Percentiles rank a stretch among this genome's conserved stretches.
These are phyloP conservation scores for Debaryomyces tyrocola DNA, from an alignment of 805 yeast species.

Conservation along the genomic window DNA sequence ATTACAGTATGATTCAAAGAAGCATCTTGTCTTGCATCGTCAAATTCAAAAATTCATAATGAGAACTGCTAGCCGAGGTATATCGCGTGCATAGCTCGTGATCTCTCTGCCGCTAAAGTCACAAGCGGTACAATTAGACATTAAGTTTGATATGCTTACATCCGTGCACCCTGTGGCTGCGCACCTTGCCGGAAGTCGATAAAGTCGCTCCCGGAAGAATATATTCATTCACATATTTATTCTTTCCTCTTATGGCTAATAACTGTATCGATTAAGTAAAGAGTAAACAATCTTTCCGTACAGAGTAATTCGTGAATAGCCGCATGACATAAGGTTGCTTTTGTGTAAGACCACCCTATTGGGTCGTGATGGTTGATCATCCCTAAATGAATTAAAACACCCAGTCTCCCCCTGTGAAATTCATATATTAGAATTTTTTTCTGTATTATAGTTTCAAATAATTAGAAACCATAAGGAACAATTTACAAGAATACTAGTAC, in stretches of 20 bases:
- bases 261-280: background rate
- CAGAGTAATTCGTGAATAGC: background rate
- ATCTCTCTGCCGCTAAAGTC: too few species aligned
- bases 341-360: background rate
- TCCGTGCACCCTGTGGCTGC: background rate
- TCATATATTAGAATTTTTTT: background rate
- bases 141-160: too few species aligned
- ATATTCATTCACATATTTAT: background rate
- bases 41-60: too few species aligned
- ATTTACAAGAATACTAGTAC: background rate
- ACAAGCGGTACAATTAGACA: too few species aligned
- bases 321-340: background rate
- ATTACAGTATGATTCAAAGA: too few species aligned
- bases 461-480: background rate
- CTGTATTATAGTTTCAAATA: background rate
- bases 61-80: too few species aligned
- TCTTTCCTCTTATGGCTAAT: background rate
- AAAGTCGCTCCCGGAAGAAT: background rate
- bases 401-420: background rate
- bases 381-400: background rate
- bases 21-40: too few species aligned
- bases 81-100: too few species aligned
- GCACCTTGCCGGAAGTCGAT: too few species aligned
- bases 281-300: background rate
- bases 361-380: constrained; percentile 2